phyloP scores from a whole-genome alignment of 768 basidiomycete species.

The Boletus rubropictus region DNA sequence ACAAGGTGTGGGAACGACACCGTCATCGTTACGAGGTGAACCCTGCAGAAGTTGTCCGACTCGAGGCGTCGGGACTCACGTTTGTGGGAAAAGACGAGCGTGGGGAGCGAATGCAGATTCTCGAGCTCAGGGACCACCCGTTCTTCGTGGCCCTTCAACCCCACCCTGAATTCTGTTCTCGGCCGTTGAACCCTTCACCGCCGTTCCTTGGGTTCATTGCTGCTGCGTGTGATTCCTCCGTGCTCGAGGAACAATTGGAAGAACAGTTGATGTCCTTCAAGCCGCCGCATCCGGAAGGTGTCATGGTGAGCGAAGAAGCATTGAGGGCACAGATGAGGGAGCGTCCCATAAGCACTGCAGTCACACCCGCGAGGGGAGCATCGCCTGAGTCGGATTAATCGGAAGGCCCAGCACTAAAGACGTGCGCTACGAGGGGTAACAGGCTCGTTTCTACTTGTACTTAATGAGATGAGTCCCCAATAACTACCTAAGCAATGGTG shows the following conservation, averaged over 20 bases:
- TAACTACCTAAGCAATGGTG: background rate
- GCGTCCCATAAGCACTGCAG: conserved; percentile 23
- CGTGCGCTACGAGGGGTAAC: background rate
- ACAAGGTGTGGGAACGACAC: conserved; percentile 92
- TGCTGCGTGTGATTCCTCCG: conserved; percentile 53
- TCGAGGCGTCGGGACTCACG: conserved; percentile 67
- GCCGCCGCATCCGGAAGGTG: conserved; percentile 69
- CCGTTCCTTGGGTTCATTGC: conserved; percentile 95
- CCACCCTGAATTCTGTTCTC: conserved; percentile 97
- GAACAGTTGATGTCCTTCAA: conserved; percentile 55
- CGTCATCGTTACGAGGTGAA: conserved; percentile 96
- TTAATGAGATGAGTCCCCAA: background rate
- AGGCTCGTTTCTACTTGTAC: background rate
- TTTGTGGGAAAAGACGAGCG: conserved; percentile 90
- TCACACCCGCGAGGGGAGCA: conserved; percentile 20
- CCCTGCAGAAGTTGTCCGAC: conserved; percentile 70
- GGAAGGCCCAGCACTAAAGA: background rate
- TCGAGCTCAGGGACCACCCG: conserved; percentile 88
- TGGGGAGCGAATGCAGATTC: conserved; percentile 95
- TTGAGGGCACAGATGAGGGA: conserved; percentile 38
- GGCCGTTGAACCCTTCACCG: conserved; percentile 95
- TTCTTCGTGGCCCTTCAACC: conserved; percentile 94
- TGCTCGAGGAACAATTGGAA: conserved; percentile 66
- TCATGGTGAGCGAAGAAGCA: conserved; percentile 67
- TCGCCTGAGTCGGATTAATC: conserved; percentile 19